phyloP scores from a whole-genome alignment of 2,329 filamentous ascomycete genomes.

The Thermomyces lanuginosus region DNA sequence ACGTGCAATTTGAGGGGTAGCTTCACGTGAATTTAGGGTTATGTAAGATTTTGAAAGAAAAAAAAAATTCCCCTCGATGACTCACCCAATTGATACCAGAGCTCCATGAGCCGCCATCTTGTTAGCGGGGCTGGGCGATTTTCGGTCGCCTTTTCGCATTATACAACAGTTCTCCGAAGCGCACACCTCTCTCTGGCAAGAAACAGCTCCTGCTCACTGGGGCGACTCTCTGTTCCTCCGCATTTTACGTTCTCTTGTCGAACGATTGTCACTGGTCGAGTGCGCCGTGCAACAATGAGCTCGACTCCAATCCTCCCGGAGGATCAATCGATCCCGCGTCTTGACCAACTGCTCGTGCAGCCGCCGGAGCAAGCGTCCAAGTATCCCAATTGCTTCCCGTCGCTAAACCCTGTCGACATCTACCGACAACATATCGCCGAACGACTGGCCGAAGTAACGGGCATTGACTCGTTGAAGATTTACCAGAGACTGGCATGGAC shows the following conservation, averaged over 20 bases:
- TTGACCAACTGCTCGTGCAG: constrained; percentile 25
- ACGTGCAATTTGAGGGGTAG: too few relatives aligned
- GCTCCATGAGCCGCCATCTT: constrained; percentile 24
- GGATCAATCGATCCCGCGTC: constrained; percentile 15
- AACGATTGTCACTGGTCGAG: too few relatives aligned
- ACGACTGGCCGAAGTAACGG: constrained; percentile 21
- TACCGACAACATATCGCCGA: constrained; percentile 32
- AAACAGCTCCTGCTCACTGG: too few relatives aligned
- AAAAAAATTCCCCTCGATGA: constrained; percentile 6
- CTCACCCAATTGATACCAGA: too few relatives aligned
- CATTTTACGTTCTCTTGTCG: too few relatives aligned
- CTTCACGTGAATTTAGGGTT: too few relatives aligned
- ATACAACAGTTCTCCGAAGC: background rate
- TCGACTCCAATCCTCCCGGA: constrained; percentile 10
- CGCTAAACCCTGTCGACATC: constrained; percentile 31
- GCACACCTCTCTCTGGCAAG: too few relatives aligned
- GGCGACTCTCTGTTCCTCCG: too few relatives aligned
- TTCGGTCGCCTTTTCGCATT: constrained; percentile 13
- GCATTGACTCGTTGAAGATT: constrained; percentile 25
- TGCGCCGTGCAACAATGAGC: constrained; percentile 16
- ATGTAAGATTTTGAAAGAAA: constrained; percentile 4
- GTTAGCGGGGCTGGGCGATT: constrained; percentile 25
- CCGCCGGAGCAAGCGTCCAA: constrained; percentile 23
- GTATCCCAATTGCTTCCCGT: constrained; percentile 26
- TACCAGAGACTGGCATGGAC: constrained; percentile 29